Percentiles rank a stretch among this genome's conserved stretches.
phyloP scores from a whole-genome alignment of 306 rosid genomes.

The Heteromeles arbutifolia region DNA sequence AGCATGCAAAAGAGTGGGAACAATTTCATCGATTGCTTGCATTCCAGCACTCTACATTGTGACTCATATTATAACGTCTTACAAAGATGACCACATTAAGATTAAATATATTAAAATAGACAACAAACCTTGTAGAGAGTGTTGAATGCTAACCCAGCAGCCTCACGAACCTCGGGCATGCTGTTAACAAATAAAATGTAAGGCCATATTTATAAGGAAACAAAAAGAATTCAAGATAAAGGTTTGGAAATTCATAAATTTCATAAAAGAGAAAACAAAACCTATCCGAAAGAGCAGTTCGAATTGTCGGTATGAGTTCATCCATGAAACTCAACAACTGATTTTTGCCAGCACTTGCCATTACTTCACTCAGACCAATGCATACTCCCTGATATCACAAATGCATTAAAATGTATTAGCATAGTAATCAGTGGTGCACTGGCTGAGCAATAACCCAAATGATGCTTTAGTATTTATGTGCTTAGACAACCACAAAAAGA shows the following conservation, averaged over 20 bases:
- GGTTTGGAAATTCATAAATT: conserved; percentile 4
- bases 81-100: not conserved
- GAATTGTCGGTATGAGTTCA: conserved; percentile 88
- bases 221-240: not conserved
- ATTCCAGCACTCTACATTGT: conserved; percentile 80
- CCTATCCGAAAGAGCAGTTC: conserved; percentile 95
- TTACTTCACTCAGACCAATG: conserved; percentile 96
- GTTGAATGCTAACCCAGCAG: conserved; percentile 94
- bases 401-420: not conserved
- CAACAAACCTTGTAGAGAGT: conserved; percentile 78
- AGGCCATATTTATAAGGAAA: not conserved
- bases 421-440: not conserved
- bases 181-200: conserved; percentile 36
- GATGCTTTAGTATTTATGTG: not conserved
- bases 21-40: conserved; percentile 98
- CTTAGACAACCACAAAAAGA: not conserved
- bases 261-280: conserved; percentile 19
- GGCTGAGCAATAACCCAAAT: not conserved
- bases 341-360: conserved; percentile 87
- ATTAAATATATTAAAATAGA: not conserved
- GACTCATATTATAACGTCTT: conserved; percentile 1
- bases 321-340: conserved; percentile 94
- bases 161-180: conserved; percentile 78
- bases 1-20: conserved; percentile 92
- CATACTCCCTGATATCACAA: conserved; percentile 71